phyloP scores from a whole-genome alignment of 805 yeast genomes.

The Sugiyamaella smithiae region DNA sequence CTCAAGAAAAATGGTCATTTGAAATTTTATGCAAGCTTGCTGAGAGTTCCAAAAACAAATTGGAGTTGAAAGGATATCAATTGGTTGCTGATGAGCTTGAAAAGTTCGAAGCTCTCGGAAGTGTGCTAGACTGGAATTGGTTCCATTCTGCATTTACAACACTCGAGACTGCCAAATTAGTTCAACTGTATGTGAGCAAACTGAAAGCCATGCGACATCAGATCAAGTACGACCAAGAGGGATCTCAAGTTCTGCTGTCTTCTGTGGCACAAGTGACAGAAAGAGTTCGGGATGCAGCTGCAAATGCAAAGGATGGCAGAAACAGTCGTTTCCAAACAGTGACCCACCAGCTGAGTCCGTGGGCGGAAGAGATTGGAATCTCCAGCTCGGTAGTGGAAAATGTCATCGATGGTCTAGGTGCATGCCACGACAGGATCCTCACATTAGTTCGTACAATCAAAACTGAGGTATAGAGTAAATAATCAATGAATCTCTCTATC shows the following conservation, averaged over 20 bases:
- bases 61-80: constrained; percentile 4
- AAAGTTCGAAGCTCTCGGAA: not conserved
- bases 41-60: constrained; percentile 13
- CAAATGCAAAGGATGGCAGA: constrained; percentile 17
- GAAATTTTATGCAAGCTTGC: constrained; percentile 22
- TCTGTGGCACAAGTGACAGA: constrained; percentile 1
- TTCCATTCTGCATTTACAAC: constrained; percentile 28
- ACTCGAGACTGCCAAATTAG: constrained; percentile 28
- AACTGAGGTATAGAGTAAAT: no score
- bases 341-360: constrained; percentile 16
- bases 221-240: constrained; percentile 15
- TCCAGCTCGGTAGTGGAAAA: constrained; percentile 17
- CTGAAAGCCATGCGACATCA: constrained; percentile 18
- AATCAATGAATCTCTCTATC: no score
- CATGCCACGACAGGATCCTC: constrained; percentile 17
- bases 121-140: constrained; percentile 25
- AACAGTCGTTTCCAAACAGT: constrained; percentile 4
- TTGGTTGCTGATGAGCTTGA: constrained; percentile 5
- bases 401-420: constrained; percentile 21
- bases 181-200: constrained; percentile 15
- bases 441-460: no score
- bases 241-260: constrained; percentile 6
- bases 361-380: constrained; percentile 22
- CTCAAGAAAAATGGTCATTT: constrained; percentile 40
- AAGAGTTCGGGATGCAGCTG: constrained; percentile 16